phyloP scores from a whole-genome alignment of 2,329 filamentous ascomycete species.

The Sporothrix globosa region DNA sequence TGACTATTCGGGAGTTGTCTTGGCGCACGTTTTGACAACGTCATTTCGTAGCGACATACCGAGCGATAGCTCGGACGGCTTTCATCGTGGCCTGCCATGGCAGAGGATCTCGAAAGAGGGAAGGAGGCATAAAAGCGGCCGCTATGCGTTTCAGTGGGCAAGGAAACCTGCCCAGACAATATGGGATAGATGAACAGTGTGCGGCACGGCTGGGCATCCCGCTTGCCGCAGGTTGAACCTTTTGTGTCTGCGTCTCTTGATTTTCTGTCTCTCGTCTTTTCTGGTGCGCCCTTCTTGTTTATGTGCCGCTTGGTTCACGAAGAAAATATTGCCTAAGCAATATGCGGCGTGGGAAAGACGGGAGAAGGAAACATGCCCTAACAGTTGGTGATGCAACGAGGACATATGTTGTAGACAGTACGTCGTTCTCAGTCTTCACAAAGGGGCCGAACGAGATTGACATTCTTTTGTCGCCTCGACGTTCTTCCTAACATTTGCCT shows the following conservation, averaged over 20 bases:
- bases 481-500: neutral
- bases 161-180: neutral
- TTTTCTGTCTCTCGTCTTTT: neutral
- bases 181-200: slow-evolving; percentile 2
- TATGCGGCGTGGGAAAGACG: neutral
- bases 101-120: neutral
- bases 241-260: neutral
- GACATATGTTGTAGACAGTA: neutral
- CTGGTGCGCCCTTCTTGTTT: neutral
- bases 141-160: slow-evolving; percentile 24
- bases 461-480: neutral
- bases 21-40: slow-evolving; percentile 16
- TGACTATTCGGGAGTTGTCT: slow-evolving; percentile 1
- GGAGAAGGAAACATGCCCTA: neutral
- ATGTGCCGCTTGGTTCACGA: neutral
- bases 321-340: neutral
- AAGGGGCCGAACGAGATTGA: neutral
- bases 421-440: neutral
- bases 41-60: slow-evolving; percentile 1
- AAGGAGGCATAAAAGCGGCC: neutral
- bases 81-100: neutral
- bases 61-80: neutral
- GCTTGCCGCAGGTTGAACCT: slow-evolving; percentile 9
- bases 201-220: slow-evolving; percentile 19
- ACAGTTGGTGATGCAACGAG: neutral